Evolutionary conservation across 2,329 filamentous ascomycete species (phyloP).

Genomic region (Exserohilum rostratum): DNA sequence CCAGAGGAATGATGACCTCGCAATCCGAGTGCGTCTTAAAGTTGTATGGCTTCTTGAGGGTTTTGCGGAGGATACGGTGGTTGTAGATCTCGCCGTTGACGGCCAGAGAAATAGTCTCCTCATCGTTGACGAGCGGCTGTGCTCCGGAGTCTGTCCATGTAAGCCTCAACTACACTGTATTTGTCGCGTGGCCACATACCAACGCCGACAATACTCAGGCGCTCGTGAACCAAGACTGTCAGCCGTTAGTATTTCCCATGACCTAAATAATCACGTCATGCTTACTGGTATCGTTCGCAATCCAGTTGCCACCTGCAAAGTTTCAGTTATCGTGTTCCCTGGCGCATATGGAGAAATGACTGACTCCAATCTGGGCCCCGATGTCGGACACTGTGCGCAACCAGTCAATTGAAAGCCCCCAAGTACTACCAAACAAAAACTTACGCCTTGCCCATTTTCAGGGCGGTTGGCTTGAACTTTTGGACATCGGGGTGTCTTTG

Average conservation of each 20-base stretch:
- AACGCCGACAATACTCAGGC: slow-evolving; percentile 95
- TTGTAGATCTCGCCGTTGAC: slow-evolving; percentile 99
- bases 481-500: slow-evolving; percentile 84
- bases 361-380: slow-evolving; percentile 98
- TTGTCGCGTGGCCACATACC: slow-evolving; percentile 63
- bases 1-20: slow-evolving; percentile 97
- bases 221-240: slow-evolving; percentile 86
- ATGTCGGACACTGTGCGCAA: slow-evolving; percentile 76
- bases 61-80: slow-evolving; percentile 92
- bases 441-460: slow-evolving; percentile 93
- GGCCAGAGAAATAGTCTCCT: slow-evolving; percentile 84
- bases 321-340: slow-evolving; percentile 40
- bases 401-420: slow-evolving; percentile 40
- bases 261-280: neutral
- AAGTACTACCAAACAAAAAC: slow-evolving; percentile 46
- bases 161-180: slow-evolving; percentile 19
- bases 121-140: slow-evolving; percentile 91
- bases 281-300: slow-evolving; percentile 87
- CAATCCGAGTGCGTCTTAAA: slow-evolving; percentile 99
- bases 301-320: slow-evolving; percentile 79
- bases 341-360: slow-evolving; percentile 48
- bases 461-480: slow-evolving; percentile 93
- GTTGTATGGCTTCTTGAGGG: slow-evolving; percentile 80
- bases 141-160: slow-evolving; percentile 79
- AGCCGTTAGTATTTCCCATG: slow-evolving; percentile 26